Evolutionary conservation across 2,329 filamentous ascomycete genomes (phyloP), one percentile per base, ranked within the genome.

Genomic region (Rasamsonia emersonii): DNA sequence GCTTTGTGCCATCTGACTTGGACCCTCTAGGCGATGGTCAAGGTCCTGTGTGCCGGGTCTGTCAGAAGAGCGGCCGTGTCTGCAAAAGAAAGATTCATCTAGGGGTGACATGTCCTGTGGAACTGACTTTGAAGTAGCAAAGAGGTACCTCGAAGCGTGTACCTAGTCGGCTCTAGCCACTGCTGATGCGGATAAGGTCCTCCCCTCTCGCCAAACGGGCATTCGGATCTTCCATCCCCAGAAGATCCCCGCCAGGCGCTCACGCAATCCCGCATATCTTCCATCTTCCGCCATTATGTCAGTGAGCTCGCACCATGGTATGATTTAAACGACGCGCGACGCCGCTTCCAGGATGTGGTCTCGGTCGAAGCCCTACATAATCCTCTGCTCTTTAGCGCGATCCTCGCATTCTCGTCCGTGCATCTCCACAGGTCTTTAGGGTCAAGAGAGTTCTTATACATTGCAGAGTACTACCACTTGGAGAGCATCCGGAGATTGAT

Each of bases 371-470:
- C 65, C 1, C 45, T 67, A 7, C 49, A 59, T 2, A 60, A 56
- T 20, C 45, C 61, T 1, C 46, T 70, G 0, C 47, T 70, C 2
- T 62, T 70, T 41, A 58, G 53, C 27, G 64, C 66, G 1, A 44
- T 66, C 8, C 50, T 70, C 20, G 65, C 65, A 2, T 51, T 70
- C 23, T 56, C 67, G 2, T 64, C 64, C 0, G 59, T 63, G 38
- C 64, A 66, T 34, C 35, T 46, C 3, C 55, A 50, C 40, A 47
- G 15, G 39, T 51, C 1, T 44, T 43, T 9, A 46, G 44, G 3
- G 36, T 49, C 35, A 7, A 6, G 13, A 10, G 16, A 37, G 11
- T 21, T 28, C n/a, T 41, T 44, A 8, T 40, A 45, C 3, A 30
- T 44, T 14, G 61, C 62, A 1, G 57, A 62, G 18, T 50, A 49